Evolutionary conservation across 2,329 filamentous ascomycete genomes (phyloP).

Genomic region (Monilinia polystroma): DNA sequence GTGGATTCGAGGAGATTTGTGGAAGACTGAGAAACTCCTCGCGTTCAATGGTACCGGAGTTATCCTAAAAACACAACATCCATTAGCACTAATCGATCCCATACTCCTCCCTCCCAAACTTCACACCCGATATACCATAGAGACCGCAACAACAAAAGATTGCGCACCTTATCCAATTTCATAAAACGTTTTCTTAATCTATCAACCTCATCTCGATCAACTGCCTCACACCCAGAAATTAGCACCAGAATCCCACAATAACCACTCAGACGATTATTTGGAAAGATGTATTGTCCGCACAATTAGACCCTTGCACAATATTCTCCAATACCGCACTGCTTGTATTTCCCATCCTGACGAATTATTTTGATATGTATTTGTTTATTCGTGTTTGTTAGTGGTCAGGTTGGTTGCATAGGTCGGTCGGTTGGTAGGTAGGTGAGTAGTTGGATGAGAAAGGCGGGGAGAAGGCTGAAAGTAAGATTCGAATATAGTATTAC

Average conservation of each 20-base stretch:
- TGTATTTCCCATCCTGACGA: constrained; percentile 61
- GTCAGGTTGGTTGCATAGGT: constrained; percentile 22
- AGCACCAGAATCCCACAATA: constrained; percentile 2
- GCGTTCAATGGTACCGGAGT: constrained; percentile 96
- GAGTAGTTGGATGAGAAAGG: background rate
- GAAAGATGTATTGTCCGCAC: constrained; percentile 50
- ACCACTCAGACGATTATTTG: background rate
- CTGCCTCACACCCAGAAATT: constrained; percentile 47
- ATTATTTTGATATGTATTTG: constrained; percentile 24
- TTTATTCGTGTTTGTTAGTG: constrained; percentile 19
- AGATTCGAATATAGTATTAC: background rate
- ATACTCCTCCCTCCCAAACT: background rate
- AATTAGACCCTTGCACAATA: constrained; percentile 96
- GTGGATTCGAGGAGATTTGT: constrained; percentile 95
- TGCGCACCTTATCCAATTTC: constrained; percentile 91
- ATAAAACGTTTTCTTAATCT: constrained; percentile 95
- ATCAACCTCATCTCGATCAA: constrained; percentile 96
- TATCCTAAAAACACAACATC: constrained; percentile 61
- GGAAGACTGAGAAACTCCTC: constrained; percentile 97
- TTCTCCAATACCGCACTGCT: constrained; percentile 81
- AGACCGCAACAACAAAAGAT: background rate
- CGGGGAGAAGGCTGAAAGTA: constrained; percentile 12
- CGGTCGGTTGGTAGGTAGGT: no score
- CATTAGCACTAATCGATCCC: constrained; percentile 14
- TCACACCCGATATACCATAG: background rate